Evolutionary conservation across 2,329 filamentous ascomycete species (phyloP), one percentile per base, ranked within the genome.

Genomic region (Penicillium sp.): DNA sequence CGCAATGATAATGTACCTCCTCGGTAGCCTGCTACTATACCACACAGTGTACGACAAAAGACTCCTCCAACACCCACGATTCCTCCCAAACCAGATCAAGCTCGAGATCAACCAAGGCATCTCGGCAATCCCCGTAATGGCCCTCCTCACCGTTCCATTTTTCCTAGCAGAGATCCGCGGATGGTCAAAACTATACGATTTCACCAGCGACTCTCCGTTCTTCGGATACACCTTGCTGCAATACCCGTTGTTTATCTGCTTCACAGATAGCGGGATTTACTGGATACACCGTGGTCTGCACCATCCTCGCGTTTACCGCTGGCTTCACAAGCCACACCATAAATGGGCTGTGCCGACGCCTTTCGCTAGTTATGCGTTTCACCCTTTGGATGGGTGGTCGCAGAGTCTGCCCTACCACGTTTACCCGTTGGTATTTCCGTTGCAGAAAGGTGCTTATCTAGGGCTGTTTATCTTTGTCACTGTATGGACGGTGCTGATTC

Each of bases 311-410:
- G 64, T 93, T 57, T 97, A 96, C 79, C 93, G 89, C 75, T 76
- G 76, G 60, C 78, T 96, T 41, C 91, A 97, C 79, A 97, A 97
- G 79, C 84, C 88, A 56, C 91, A 97, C 72, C 91, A 97, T 81
- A 96, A 95, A 76, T 97, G 91, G 91, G 95, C 96, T 72, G 93
- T 96, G 84, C 90, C 91, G 8, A 95, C 88, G 0, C 91, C 91
- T 0, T 96, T 81, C 68, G 89, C 91, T 21, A 88, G 85, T 61
- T 87, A 95, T 66, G 91, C 91, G 46, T 97, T 97, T 77, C 88
- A 97, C 73, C 90, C 91, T 0, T 66, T 96, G 39, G 91, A 97
- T 65, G 91, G 91, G 60, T 96, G 84, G 72, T 77, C 82, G 6
- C 91, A 96, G 75, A 86, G 85, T 52, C 65, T 95, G 29, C 90